Evolutionary conservation across 2,329 filamentous ascomycete species (phyloP), one percentile per base, ranked within the genome.

Genomic region (Trichoderma arundinaceum): DNA sequence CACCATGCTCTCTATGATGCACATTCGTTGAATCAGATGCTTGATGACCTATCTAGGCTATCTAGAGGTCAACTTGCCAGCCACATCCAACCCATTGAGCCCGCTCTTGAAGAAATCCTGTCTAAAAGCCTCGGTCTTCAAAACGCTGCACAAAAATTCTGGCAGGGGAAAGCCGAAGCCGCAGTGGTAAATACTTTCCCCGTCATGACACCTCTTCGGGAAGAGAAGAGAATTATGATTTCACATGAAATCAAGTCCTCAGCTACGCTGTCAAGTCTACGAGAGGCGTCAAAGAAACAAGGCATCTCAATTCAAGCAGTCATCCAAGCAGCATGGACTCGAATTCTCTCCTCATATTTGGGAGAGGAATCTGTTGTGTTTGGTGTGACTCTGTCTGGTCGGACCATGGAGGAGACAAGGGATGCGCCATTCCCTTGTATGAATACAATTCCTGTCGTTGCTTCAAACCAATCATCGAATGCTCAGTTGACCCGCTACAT

Each of bases 1-100:
- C 90, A 96, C 68, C 94, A 97, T 77, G 91, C 91, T 0, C 80
- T 97, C 0, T 97, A 96, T 70, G 94, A 97, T 78, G 94, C 92
- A 0, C 83, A 87, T 46, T 93, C 92, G 8, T 78, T 97, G 10
- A 80, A 85, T 3, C 72, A 81, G 0, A 82, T 97, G 1, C 77
- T 97, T 1, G 72, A 80, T 0, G 86, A 90, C 69, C 79, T 96
- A 12, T 69, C 71, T 0, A 56, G 53, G 1, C 39, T 74, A 7
- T 44, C 82, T 5, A 61, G 69, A 2, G 71, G 71, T 7, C 52
- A 65, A 8, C 19, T 67, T 5, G 58, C 70, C 1, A 15, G 39
- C 4, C 46, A 4, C 1, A 68, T 74, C 33, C 15, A 66, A 1
- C 52, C 65, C 1, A 73, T 83, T 19, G 74, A 79, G 28, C 60